Evolutionary conservation across 768 basidiomycete species (phyloP), one percentile per base, ranked within the genome.

Genomic region (Trametes elegans): DNA sequence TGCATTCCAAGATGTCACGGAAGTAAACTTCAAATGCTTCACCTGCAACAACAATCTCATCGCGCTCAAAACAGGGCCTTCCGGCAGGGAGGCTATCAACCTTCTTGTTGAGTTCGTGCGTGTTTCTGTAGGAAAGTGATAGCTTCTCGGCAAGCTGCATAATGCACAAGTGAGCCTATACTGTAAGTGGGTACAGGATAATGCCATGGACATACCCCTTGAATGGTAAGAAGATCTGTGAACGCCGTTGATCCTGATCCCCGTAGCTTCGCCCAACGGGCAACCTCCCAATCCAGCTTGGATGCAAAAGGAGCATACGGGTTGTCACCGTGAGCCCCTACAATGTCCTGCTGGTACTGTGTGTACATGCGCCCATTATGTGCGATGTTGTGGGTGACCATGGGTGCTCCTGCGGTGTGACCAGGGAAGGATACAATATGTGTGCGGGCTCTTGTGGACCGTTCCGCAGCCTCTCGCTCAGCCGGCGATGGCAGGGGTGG

Each of bases 251-350:
- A 73, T 3, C 72, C 64, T 0, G 68, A 51, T 0, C 73, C 73
- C 0, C 65, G 62, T 0, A 73, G 55, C 49, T 76, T 77, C 0
- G 71, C 74, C 75, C 76, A 76, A 16, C 58, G 51, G 1, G 71
- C 74, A 13, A 77, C 28, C 58, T 74, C 71, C 74, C 73, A 78
- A 35, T 76, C 73, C 0, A 74, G 27, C 34, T 68, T 41, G 0
- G 72, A 72, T 0, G 19, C 14, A 59, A 78, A 78, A 0, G 71
- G 76, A 10, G 71, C 67, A 28, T 56, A 63, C 2, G 40, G 39
- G 21, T 57, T 61, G 18, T 14, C 35, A 4, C n/a, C 27, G 2
- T 19, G 2, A 21, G n/a, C 18, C 3, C n/a, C 34, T 19, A 28
- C 34, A 10, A 11, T 10, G 21, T 43, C 31, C 9, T 32, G 2